A percentile compares a stretch with the other conserved stretches of the same genome.
These are phyloP conservation scores for Paramecium sexaurelia DNA, from an alignment of 73 alveolate species.

Conservation along the genomic window DNA sequence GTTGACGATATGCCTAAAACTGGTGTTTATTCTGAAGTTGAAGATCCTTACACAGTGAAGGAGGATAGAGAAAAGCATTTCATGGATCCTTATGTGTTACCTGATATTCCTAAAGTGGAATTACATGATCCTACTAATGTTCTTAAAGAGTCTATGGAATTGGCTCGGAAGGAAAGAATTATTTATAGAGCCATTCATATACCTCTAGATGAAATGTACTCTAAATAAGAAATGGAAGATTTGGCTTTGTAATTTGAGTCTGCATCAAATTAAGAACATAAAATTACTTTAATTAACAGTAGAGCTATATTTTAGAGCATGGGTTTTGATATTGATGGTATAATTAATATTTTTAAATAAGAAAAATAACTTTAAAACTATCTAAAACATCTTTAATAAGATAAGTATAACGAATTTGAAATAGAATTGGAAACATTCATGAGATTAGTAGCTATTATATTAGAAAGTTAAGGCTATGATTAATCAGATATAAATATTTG, in stretches of 20 bases:
- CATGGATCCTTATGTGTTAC: slow-evolving; percentile 86
- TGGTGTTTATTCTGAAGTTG: slow-evolving; percentile 93
- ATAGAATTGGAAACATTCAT: slow-evolving; percentile 61
- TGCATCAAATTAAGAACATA: slow-evolving; percentile 53
- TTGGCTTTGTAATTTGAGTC: slow-evolving; percentile 51
- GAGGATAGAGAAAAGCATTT: slow-evolving; percentile 78
- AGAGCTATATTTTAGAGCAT: slow-evolving; percentile 54
- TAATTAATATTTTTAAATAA: too few relatives aligned
- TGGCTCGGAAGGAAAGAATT: slow-evolving; percentile 76
- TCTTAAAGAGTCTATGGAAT: slow-evolving; percentile 82
- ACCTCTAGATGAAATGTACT: slow-evolving; percentile 58
- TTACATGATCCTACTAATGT: slow-evolving; percentile 82
- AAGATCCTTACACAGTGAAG: slow-evolving; percentile 79
- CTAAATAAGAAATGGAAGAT: slow-evolving; percentile 61
- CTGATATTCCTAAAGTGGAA: slow-evolving; percentile 81
- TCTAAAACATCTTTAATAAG: slow-evolving; percentile 32
- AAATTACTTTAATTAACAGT: slow-evolving; percentile 23
- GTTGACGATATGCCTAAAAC: slow-evolving; percentile 91
- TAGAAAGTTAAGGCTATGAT: slow-evolving; percentile 61
- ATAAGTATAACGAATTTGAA: slow-evolving; percentile 36
- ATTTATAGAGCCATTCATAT: slow-evolving; percentile 66
- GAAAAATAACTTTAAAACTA: slow-evolving; percentile 39
- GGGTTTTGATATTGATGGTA: slow-evolving; percentile 67
- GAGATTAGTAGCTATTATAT: slow-evolving; percentile 63
- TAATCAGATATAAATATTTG: slow-evolving; percentile 10